These are phyloP conservation scores for Solanum gracilifrons DNA, from an alignment of 257 asterid species.

Conservation along the genomic window DNA sequence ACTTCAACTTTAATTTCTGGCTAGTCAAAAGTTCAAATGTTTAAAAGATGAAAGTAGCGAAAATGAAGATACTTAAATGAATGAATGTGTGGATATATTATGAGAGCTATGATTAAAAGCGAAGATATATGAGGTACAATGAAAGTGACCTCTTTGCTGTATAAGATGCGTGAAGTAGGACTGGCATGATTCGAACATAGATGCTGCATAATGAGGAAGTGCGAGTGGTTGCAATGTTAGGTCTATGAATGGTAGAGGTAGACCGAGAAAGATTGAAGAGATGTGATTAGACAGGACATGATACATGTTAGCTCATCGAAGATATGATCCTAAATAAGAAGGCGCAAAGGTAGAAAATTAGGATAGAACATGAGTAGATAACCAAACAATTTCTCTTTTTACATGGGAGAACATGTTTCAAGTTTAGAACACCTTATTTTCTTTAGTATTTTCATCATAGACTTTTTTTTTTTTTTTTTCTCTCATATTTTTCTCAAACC, in stretches of 20 bases:
- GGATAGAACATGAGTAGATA: not conserved
- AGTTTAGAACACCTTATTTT: not conserved
- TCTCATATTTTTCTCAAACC: not conserved
- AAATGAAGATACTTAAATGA: too few species aligned
- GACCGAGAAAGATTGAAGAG: not conserved
- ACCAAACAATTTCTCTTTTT: not conserved
- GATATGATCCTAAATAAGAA: not conserved
- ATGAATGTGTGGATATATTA: too few species aligned
- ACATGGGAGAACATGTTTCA: not conserved
- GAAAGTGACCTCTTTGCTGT: not conserved
- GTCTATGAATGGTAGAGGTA: not conserved
- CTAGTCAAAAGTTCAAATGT: not conserved
- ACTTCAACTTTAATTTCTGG: not conserved
- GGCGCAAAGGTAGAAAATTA: not conserved
- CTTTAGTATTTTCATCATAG: not conserved
- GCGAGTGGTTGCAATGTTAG: not conserved
- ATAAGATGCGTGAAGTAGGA: not conserved
- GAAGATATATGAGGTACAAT: not conserved
- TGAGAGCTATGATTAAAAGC: not conserved
- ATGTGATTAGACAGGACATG: not conserved
- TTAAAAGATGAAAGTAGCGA: too few species aligned
- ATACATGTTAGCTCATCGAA: not conserved
- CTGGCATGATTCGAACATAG: not conserved
- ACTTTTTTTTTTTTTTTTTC: accelerated
- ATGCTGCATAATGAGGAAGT: not conserved